Evolutionary conservation across 2,329 filamentous ascomycete genomes (phyloP).

Genomic region (Nothophoma quercina): DNA sequence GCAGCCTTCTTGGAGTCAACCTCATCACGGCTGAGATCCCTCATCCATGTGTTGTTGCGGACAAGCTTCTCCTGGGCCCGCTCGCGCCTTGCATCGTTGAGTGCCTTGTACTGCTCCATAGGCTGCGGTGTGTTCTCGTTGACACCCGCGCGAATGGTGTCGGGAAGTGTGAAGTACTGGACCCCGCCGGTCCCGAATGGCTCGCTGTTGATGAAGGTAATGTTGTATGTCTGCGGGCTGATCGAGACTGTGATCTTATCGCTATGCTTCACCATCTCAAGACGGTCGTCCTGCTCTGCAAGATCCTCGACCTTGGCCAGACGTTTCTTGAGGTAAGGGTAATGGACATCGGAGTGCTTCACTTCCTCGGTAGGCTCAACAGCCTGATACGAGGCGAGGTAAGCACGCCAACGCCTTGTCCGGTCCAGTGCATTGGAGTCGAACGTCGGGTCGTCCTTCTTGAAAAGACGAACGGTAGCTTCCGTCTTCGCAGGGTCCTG

Average conservation of each 20-base stretch:
- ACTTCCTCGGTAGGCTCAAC: conserved; percentile 76
- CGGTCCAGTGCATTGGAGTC: conserved; percentile 73
- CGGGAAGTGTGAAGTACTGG: conserved; percentile 52
- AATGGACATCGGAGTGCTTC: conserved; percentile 39
- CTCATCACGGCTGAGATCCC: conserved; percentile 54
- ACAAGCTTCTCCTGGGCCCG: conserved; percentile 53
- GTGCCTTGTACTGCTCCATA: conserved; percentile 40
- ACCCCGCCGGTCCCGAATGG: conserved; percentile 40
- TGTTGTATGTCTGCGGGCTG: conserved; percentile 52
- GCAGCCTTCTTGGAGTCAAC: conserved; percentile 54
- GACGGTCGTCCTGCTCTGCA: conserved; percentile 37
- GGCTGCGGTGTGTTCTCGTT: conserved; percentile 45
- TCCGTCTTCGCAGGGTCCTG: conserved; percentile 69
- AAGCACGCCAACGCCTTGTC: conserved; percentile 85
- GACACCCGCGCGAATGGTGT: conserved; percentile 45
- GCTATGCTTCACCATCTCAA: conserved; percentile 41
- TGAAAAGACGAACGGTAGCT: conserved; percentile 81
- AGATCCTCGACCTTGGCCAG: conserved; percentile 46
- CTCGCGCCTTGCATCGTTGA: conserved; percentile 42
- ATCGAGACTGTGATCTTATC: conserved; percentile 57
- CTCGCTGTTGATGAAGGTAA: conserved; percentile 54
- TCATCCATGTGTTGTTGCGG: conserved; percentile 57
- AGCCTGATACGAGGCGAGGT: conserved; percentile 89
- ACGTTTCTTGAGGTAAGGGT: conserved; percentile 54
- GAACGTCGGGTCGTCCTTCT: conserved; percentile 81